Evolutionary conservation across 2,329 filamentous ascomycete genomes (phyloP), one percentile per base, ranked within the genome.

Genomic region (Colletotrichum australisinense): DNA sequence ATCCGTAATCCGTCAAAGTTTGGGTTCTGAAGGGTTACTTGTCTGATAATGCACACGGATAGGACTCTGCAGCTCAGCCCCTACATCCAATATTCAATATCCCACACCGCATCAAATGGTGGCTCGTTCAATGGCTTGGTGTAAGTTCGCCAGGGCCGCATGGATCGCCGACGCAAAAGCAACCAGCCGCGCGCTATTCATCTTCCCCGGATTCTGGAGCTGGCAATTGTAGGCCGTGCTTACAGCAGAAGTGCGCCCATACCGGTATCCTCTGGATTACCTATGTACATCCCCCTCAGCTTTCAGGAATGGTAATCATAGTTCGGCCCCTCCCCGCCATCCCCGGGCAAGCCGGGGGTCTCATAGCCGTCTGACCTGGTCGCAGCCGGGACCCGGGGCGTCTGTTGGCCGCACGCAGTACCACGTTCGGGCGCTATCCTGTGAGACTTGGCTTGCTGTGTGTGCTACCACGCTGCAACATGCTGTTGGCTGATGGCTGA

Each of bases 101-200:
- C n/a, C 19, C 42, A 49, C 42, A 49, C 42, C 42, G 19, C 16
- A 49, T 22, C 42, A n/a, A 22, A 35, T 35, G 19, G 11, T 26
- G 12, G 35, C 35, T 60, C 22, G 58, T 14, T 16, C 42, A 19
- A 49, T 26, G 24, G 35, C 58, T 46, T 35, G n/a, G 35, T 30
- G 38, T 52, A 30, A n/a, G 42, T 30, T 49, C 42, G 42, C 42
- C 38, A 24, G 12, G 35, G 28, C 69, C 64, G 69, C 69, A 69
- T 72, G 65, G 64, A 69, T 72, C 69, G 38, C 53, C 69, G 57
- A 72, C 63, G 69, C 69, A 67, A 38, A 63, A 42, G 42, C 60
- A 35, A 46, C 19, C 19, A 26, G 42, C 57, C 56, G 57, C 56
- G 57, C 69, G 30, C 38, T n/a, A n/a, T 24, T 46, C 24, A 22